These are phyloP conservation scores for Aspergillus heteromorphus DNA, from an alignment of 495 filamentous ascomycete genomes.

Conservation along the genomic window DNA sequence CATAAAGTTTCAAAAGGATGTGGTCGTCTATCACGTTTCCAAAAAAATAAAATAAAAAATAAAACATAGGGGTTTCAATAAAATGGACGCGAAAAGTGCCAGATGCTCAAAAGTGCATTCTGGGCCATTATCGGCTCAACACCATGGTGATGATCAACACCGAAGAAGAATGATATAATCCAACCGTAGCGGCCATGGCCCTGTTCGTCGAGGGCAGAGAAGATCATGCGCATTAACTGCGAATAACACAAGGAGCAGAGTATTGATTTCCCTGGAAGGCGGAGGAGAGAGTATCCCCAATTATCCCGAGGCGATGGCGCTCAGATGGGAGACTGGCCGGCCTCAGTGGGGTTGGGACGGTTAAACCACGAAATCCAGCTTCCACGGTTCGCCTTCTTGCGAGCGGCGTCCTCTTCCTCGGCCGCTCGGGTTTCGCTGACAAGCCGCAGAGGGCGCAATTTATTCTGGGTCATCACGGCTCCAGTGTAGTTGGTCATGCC, in stretches of 20 bases:
- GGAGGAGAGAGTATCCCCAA: not conserved
- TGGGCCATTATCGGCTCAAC: slow-evolving; percentile 1
- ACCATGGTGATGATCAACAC: slow-evolving; percentile 3
- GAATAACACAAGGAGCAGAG: not conserved
- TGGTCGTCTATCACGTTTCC: slow-evolving; percentile 2
- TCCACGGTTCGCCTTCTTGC: slow-evolving; percentile 55
- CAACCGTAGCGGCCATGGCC: not conserved
- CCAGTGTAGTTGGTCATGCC: slow-evolving; percentile 50
- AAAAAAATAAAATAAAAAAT: not conserved
- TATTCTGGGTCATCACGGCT: slow-evolving; percentile 65
- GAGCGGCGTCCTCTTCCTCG: slow-evolving; percentile 45
- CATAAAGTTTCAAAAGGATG: slow-evolving; percentile 1
- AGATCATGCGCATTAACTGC: not conserved
- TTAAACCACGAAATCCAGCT: slow-evolving; percentile 62
- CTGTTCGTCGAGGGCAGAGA: not conserved
- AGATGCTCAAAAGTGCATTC: not conserved
- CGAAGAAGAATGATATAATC: not conserved
- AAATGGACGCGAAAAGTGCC: not conserved
- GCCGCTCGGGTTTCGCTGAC: slow-evolving; percentile 52
- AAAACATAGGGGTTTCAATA: not conserved
- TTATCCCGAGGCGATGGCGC: not conserved
- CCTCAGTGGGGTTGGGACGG: slow-evolving; percentile 21
- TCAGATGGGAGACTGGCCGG: slow-evolving; percentile 6
- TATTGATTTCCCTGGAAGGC: not conserved
- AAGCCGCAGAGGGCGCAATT: slow-evolving; percentile 77